Percentiles rank a stretch among this genome's conserved stretches.
These are phyloP conservation scores for Fusarium nematophilum DNA, from an alignment of 2,329 filamentous ascomycete species.

Conservation along the genomic window DNA sequence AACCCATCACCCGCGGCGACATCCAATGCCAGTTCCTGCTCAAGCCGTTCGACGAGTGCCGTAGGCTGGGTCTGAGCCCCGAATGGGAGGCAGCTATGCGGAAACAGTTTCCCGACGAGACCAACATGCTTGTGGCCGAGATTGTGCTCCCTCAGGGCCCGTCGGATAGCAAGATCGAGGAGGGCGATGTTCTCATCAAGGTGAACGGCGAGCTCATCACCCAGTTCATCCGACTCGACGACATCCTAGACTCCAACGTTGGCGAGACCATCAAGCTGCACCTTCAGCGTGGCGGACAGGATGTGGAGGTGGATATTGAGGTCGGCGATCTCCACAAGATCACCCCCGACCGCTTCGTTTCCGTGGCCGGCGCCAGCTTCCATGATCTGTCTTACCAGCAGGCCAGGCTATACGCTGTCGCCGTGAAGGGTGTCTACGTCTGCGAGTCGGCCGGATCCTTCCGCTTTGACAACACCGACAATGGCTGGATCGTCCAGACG, in stretches of 20 bases:
- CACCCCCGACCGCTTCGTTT: conserved; percentile 94
- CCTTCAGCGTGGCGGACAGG: conserved; percentile 88
- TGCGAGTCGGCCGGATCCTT: conserved; percentile 96
- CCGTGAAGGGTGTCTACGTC: conserved; percentile 91
- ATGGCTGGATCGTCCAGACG: conserved; percentile 92
- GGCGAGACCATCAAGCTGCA: conserved; percentile 81
- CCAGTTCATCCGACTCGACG: conserved; percentile 91
- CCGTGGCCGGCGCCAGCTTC: conserved; percentile 93
- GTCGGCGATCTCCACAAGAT: conserved; percentile 94
- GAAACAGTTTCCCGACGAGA: conserved; percentile 88
- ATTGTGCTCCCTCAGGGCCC: conserved; percentile 93
- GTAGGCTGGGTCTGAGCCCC: conserved; percentile 84
- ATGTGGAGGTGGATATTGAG: conserved; percentile 84
- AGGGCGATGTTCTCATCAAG: conserved; percentile 93
- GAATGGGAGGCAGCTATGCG: conserved; percentile 89
- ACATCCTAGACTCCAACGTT: conserved; percentile 90
- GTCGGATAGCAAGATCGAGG: conserved; percentile 86
- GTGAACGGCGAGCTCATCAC: conserved; percentile 94
- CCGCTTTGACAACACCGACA: conserved; percentile 89
- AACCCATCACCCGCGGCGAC: conserved; percentile 87
- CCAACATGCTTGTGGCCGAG: conserved; percentile 96
- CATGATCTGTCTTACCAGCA: conserved; percentile 98
- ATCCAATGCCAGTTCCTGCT: conserved; percentile 98
- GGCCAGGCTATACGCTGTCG: conserved; percentile 93
- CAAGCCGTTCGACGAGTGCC: conserved; percentile 97